Base-by-base conservation (phyloP, 1,139 yeast genomes). In the Yamadazyma atmosphaerica region DNA sequence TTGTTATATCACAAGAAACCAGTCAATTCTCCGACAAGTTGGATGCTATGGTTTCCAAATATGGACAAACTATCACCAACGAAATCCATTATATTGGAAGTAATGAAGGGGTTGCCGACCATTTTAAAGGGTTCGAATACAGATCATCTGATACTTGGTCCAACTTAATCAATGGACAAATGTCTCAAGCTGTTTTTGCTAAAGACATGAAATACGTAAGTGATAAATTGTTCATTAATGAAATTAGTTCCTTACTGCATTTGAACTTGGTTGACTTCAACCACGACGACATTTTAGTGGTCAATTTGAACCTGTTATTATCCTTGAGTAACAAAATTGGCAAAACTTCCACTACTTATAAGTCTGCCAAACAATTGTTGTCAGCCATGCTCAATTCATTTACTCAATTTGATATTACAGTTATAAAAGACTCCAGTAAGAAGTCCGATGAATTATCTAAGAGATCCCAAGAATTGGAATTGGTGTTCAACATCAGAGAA, bases 221-320 rank as follows among this genome's bases (percentile, higher is more conserved):
- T 48, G 80, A 76, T 49, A 63, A 67, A 45, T 48, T 60, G 19
- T 77, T 70, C 54, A 71, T 74, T 43, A 65, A 63, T 36, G 81
- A 77, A 51, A 53, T 77, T 42, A 58, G 73, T 30, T 77, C 74
- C 53, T 61, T 77, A 50, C 61, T 68, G 28, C 73, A 66, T 48
- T 54, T 70, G 32, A 42, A 55, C 12, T 49, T 56, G 13, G 42
- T 49, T 17, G 43, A 43, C 2, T 32, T 48, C 29, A 36, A 35
- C 6, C 16, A 38, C 4, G 43, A 45, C 5, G 68, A 63, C 40
- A 44, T 53, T 17, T 44, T 66, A 2, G 56, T 68, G 15, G 50
- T 72, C 33, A 62, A 68, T 39, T 57, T 72, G 38, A 61, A 71
- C 46, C 69, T 80, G 1, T 62, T 76, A 37, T 47, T 56, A 29